Base-by-base conservation (phyloP, 768 basidiomycete species). In the Suillus alpinus region DNA sequence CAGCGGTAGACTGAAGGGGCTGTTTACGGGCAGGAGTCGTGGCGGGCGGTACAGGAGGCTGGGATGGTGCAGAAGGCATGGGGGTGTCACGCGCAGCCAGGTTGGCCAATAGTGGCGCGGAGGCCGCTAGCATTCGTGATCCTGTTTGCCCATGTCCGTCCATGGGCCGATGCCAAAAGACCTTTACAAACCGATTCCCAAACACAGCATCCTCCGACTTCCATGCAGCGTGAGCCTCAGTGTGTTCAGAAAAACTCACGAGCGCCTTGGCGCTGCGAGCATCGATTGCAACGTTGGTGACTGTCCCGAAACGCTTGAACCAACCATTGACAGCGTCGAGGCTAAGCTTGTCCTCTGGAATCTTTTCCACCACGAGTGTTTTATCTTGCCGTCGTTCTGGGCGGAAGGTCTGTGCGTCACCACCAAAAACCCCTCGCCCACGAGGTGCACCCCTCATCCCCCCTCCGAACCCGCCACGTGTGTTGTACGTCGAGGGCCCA, bases 121-220 rank as follows among this genome's bases (percentile, higher is more conserved):
- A 91, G 4, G 91, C 92, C 14, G 91, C 93, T 61, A 98, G 76
- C 78, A 88, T 84, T 64, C 89, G 83, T 52, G 85, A 78, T 2
- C 95, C 95, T 18, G 78, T 80, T 63, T 86, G 86, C 8, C 95
- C 95, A 67, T 95, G 91, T 0, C 95, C 95, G 58, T 91, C 92
- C 86, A 95, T 85, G 7, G 94, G 94, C 60, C 91, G 82, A 75
- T 96, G 94, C 94, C 95, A 97, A 68, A 96, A 93, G 37, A 97
- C 81, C 75, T 95, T 96, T 65, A 97, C 95, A 72, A 97, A 97
- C 55, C 95, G 86, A 67, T 95, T 95, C 12, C 86, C 86, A 68
- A 97, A 97, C 14, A 97, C 89, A n/a, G 95, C 94, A 63, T 96
- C 94, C 73, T 95, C 92, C 29, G 87, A 86, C 72, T 92, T 92